Evolutionary conservation across 768 basidiomycete genomes (phyloP).

Genomic region (Mrakia frigida): DNA sequence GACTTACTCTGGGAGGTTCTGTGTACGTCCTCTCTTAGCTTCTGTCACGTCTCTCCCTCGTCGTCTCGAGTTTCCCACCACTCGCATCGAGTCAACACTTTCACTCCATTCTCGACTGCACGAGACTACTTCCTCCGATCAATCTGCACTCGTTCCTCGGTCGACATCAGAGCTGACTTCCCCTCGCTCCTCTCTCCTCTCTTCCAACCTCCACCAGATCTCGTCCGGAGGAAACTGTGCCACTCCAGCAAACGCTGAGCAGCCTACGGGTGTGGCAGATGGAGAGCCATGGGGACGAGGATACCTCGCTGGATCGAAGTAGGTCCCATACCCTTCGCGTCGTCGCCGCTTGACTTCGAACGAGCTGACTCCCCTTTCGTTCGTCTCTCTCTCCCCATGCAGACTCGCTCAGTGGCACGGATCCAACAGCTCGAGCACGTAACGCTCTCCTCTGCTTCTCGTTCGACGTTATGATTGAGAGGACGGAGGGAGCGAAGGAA

Average conservation of each 20-base stretch:
- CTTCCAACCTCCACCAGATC: not conserved
- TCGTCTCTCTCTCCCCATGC: not conserved
- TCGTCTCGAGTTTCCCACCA: no score
- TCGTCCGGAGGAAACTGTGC: not conserved
- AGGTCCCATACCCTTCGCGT: not conserved
- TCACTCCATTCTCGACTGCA: no score
- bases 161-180: not conserved
- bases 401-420: not conserved
- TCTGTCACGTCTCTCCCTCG: not conserved
- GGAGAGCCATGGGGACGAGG: slow-evolving; percentile 7
- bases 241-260: not conserved
- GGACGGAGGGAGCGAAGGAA: no score
- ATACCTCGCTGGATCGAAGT: not conserved
- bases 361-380: not conserved
- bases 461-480: no score
- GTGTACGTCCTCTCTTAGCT: not conserved
- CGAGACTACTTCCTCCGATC: no score
- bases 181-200: not conserved
- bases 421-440: no score
- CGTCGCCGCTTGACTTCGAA: not conserved
- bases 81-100: no score
- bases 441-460: no score
- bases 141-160: not conserved
- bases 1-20: not conserved
- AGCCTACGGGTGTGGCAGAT: not conserved